These are phyloP conservation scores for Xylaria sp. DNA, from an alignment of 2,329 filamentous ascomycete species.

Conservation along the genomic window DNA sequence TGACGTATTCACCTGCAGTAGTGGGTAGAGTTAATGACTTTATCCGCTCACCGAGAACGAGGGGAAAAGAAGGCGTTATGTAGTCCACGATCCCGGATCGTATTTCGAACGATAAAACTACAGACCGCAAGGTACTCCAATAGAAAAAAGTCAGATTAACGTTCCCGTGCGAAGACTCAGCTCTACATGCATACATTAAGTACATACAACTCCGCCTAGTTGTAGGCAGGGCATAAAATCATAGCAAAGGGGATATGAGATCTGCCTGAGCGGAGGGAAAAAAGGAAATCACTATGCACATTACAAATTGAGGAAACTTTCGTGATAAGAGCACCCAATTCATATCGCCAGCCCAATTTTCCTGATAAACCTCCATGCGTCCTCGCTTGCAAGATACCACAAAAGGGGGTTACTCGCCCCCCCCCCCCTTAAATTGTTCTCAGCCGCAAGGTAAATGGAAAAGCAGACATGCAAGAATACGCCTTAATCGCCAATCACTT, in stretches of 20 bases:
- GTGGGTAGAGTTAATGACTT: neutral
- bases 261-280: neutral
- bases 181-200: neutral
- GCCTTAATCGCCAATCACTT: constrained; percentile 53
- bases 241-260: neutral
- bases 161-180: neutral
- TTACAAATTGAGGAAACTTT: constrained; percentile 28
- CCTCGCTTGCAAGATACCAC: neutral
- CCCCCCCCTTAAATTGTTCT: constrained; percentile 9
- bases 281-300: constrained; percentile 20
- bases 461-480: constrained; percentile 9
- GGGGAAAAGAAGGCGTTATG: too few relatives aligned
- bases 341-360: constrained; percentile 7
- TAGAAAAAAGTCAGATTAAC: neutral
- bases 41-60: too few relatives aligned
- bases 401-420: neutral
- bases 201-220: neutral
- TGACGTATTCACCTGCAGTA: neutral
- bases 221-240: neutral
- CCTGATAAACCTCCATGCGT: constrained; percentile 17
- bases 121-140: neutral
- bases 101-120: neutral
- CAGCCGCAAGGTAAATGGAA: constrained; percentile 7
- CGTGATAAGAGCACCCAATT: constrained; percentile 12
- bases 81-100: neutral